Conservation (phyloP, 306 rosid genomes). For the Lathyrus oleraceus region DNA sequence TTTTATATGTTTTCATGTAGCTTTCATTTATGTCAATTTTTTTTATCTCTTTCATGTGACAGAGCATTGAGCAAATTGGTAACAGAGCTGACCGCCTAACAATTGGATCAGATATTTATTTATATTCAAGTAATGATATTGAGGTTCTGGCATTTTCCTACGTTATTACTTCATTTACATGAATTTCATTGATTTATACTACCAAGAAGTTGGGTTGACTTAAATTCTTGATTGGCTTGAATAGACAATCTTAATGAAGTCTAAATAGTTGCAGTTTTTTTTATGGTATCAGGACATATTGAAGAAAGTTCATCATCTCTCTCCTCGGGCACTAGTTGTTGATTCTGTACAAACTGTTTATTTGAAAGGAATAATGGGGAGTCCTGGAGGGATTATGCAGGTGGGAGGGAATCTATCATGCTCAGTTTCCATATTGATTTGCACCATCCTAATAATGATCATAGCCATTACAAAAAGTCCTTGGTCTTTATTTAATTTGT, state of each 20-base stretch:
- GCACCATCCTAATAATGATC: conserved; percentile 4
- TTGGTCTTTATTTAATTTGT: conserved; percentile 10
- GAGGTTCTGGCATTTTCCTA: conserved; percentile 53
- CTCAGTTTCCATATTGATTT: conserved; percentile 21
- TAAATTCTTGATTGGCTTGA: conserved; percentile 8
- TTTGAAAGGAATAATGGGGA: conserved; percentile 79
- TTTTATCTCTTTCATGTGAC: conserved; percentile 35
- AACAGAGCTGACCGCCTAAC: conserved; percentile 85
- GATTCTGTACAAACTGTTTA: conserved; percentile 97
- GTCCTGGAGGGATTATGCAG: conserved; percentile 85
- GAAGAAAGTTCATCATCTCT: conserved; percentile 64
- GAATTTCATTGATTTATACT: conserved; percentile 14
- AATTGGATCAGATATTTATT: conserved; percentile 67
- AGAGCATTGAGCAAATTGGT: conserved; percentile 95
- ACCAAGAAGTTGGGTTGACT: background rate
- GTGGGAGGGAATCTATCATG: conserved; percentile 36
- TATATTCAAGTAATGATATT: conserved; percentile 85
- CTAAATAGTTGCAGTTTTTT: conserved; percentile 26
- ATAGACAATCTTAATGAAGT: conserved; percentile 13
- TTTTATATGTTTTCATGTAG: conserved; percentile 6
- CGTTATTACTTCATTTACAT: conserved; percentile 11
- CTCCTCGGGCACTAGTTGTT: conserved; percentile 72
- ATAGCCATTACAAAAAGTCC: conserved; percentile 4
- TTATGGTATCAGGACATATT: conserved; percentile 72
- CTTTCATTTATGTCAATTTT: background rate